Evolutionary conservation across 495 filamentous ascomycete species (phyloP).

Genomic region (Podospora sp.): DNA sequence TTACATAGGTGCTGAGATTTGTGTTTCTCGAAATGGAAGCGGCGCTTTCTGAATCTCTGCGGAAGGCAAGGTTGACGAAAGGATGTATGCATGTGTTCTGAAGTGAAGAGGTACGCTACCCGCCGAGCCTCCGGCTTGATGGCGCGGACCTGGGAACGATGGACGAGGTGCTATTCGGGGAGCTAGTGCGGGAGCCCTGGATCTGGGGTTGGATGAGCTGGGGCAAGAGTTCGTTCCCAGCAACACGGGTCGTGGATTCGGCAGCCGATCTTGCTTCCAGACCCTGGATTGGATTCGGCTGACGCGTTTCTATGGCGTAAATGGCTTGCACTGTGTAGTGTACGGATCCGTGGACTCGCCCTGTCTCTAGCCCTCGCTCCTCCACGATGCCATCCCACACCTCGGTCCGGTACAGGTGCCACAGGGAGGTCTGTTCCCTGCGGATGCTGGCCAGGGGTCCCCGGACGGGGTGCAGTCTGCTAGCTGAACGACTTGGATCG

Average conservation of each 20-base stretch:
- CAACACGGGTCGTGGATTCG: slow-evolving; percentile 7
- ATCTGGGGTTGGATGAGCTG: not conserved
- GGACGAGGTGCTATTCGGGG: not conserved
- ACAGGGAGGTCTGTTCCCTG: not conserved
- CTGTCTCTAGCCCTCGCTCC: too few species aligned
- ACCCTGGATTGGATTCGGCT: not conserved
- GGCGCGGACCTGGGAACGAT: not conserved
- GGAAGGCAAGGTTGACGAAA: not conserved
- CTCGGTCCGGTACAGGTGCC: not conserved
- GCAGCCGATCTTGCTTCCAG: slow-evolving; percentile 3
- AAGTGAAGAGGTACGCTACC: not conserved
- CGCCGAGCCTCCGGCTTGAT: not conserved
- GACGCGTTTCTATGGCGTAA: slow-evolving; percentile 5
- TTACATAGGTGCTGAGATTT: not conserved
- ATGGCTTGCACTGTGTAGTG: not conserved
- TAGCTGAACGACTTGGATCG: not conserved
- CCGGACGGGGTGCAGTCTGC: not conserved
- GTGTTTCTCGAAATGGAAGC: not conserved
- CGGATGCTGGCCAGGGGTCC: not conserved
- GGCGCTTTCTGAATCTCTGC: not conserved
- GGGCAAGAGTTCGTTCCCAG: slow-evolving; percentile 8
- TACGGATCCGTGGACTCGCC: too few species aligned
- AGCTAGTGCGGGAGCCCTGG: slow-evolving; percentile 9
- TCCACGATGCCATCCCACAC: not conserved
- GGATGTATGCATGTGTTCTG: not conserved